Conservation (phyloP, 106 monocot genomes). For the Acorus gramineus region DNA sequence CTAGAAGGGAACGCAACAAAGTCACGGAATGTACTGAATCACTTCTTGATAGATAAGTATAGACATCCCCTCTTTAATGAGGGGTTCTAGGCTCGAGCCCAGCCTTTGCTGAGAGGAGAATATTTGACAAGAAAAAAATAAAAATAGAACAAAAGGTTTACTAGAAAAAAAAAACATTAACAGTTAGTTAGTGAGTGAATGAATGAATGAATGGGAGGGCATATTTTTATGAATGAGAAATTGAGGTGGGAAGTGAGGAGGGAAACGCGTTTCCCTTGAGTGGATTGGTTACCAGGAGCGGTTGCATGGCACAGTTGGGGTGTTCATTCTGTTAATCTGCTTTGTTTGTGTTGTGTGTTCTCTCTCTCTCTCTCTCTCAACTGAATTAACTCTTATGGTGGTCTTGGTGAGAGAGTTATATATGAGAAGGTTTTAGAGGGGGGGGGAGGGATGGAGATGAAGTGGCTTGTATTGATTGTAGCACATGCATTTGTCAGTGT, state of each 20-base stretch:
- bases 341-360: background rate
- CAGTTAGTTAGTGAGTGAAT: background rate
- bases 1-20: conserved; percentile 8
- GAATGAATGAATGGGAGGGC: background rate
- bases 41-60: no score
- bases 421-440: background rate
- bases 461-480: conserved; percentile 10
- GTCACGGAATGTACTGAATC: no score
- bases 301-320: conserved; percentile 9
- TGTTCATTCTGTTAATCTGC: conserved; percentile 5
- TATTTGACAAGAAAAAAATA: no score
- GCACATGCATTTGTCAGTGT: conserved; percentile 32
- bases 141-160: no score
- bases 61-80: no score
- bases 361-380: no score
- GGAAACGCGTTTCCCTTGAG: background rate
- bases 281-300: conserved; percentile 27
- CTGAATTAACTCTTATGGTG: no score
- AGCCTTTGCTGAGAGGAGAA: no score
- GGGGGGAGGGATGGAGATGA: background rate
- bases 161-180: background rate
- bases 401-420: background rate
- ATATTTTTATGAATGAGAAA: background rate
- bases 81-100: no score
- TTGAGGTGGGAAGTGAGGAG: background rate